Conservation (phyloP, 148 eudicot species). For the Pharnaceum exiguum region DNA sequence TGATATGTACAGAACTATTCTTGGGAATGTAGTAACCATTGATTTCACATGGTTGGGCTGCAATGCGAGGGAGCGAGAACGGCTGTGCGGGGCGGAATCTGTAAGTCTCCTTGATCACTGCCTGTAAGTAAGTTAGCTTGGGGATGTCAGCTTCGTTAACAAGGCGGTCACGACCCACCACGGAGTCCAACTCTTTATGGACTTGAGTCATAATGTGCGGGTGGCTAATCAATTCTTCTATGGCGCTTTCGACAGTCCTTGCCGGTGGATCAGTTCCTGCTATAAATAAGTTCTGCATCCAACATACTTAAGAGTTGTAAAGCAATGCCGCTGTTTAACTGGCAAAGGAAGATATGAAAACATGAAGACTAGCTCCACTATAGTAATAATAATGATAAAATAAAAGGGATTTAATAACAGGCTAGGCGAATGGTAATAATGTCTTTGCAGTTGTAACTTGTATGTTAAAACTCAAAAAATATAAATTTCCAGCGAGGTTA, state of each 20-base stretch:
- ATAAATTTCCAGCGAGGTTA: too few species aligned
- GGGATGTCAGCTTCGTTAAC: constrained; percentile 56
- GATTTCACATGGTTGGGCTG: constrained; percentile 57
- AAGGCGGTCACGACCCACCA: constrained; percentile 56
- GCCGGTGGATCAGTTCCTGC: constrained; percentile 93
- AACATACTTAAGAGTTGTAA: not conserved
- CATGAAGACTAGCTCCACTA: too few species aligned
- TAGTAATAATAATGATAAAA: too few species aligned
- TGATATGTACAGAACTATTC: constrained; percentile 63
- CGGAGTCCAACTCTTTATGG: constrained; percentile 58
- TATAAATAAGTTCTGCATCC: constrained; percentile 70
- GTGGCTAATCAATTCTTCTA: constrained; percentile 73
- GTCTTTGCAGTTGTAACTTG: too few species aligned
- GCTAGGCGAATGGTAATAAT: too few species aligned
- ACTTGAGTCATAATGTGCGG: constrained; percentile 55
- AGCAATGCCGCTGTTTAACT: too few species aligned
- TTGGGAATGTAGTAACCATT: constrained; percentile 82
- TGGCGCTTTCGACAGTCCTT: constrained; percentile 90
- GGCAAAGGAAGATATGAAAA: too few species aligned
- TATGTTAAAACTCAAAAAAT: too few species aligned
- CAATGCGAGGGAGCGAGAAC: constrained; percentile 74
- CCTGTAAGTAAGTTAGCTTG: constrained; percentile 60
- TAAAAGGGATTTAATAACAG: too few species aligned
- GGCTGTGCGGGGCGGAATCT: constrained; percentile 94
- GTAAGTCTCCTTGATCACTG: constrained; percentile 78